Evolutionary conservation across 1,284 basidiomycete genomes (phyloP).

Genomic region (Bjerkandera adusta): DNA sequence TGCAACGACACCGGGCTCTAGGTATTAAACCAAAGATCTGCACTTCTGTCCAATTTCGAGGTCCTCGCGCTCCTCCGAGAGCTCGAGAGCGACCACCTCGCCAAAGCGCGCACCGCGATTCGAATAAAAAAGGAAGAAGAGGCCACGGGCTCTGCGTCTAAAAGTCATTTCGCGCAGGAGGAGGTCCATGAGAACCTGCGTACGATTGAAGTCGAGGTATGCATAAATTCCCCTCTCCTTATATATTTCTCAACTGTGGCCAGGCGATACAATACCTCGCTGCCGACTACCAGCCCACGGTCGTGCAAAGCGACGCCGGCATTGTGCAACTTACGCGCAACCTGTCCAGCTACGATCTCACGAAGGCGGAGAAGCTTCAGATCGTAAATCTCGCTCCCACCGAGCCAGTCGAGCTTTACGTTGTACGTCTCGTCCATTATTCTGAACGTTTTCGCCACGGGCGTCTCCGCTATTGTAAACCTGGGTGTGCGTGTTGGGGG

Average conservation of each 20-base stretch:
- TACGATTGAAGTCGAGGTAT: constrained; percentile 87
- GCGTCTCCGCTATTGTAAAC: too few species aligned
- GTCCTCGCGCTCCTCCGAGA: constrained; percentile 79
- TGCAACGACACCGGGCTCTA: constrained; percentile 31
- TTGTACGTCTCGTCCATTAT: constrained; percentile 76
- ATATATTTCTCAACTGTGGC: constrained; percentile 7
- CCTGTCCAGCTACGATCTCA: constrained; percentile 71
- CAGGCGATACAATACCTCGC: constrained; percentile 85
- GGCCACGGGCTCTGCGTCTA: constrained; percentile 29
- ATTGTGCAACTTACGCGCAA: constrained; percentile 66
- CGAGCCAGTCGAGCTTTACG: constrained; percentile 84
- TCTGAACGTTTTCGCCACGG: too few species aligned
- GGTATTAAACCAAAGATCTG: constrained; percentile 77
- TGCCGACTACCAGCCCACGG: constrained; percentile 68
- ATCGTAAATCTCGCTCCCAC: constrained; percentile 87
- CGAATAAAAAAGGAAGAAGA: constrained; percentile 75
- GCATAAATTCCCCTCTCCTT: constrained; percentile 19
- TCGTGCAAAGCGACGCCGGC: constrained; percentile 61
- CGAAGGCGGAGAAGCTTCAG: constrained; percentile 90
- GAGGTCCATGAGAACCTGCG: constrained; percentile 79
- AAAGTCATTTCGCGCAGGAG: constrained; percentile 32
- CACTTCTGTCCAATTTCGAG: constrained; percentile 85
- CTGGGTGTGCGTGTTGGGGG: too few species aligned
- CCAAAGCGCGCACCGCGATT: constrained; percentile 58
- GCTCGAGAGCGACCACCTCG: constrained; percentile 71